Evolutionary conservation across 2,329 filamentous ascomycete genomes (phyloP).

Genomic region (Botrytis tulipae): DNA sequence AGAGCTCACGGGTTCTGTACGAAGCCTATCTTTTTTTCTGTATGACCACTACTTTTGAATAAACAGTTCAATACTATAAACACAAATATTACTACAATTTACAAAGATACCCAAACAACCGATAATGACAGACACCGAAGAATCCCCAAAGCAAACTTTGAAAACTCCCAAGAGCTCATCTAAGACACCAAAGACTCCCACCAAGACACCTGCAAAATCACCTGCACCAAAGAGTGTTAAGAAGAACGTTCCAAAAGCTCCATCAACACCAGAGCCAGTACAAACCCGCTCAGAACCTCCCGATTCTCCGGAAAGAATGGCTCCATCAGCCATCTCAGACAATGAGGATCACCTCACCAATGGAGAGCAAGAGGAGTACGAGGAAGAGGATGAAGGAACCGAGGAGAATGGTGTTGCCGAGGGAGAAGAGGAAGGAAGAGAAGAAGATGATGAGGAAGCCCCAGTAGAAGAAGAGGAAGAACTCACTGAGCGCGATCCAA

Average conservation of each 20-base stretch:
- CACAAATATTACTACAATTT: background rate
- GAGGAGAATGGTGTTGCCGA: constrained; percentile 15
- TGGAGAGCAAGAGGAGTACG: constrained; percentile 19
- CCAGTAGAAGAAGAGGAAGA: constrained; percentile 33
- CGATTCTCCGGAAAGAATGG: constrained; percentile 19
- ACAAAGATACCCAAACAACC: constrained; percentile 3
- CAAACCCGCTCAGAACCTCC: constrained; percentile 20
- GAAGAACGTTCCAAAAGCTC: constrained; percentile 10
- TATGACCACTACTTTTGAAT: constrained; percentile 4
- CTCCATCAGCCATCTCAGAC: constrained; percentile 15
- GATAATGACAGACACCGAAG: constrained; percentile 22
- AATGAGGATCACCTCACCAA: constrained; percentile 20
- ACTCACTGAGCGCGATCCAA: constrained; percentile 17
- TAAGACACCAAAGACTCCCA: constrained; percentile 11
- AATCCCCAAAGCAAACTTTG: constrained; percentile 1
- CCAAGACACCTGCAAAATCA: constrained; percentile 1
- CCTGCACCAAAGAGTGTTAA: constrained; percentile 6
- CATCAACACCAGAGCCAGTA: constrained; percentile 19
- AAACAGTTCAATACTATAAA: background rate
- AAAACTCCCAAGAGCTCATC: constrained; percentile 8
- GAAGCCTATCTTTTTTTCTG: constrained; percentile 4
- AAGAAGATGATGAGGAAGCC: constrained; percentile 41
- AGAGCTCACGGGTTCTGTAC: constrained; percentile 19
- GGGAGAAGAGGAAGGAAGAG: constrained; percentile 20
- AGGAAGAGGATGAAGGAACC: constrained; percentile 15